Evolutionary conservation across 768 basidiomycete species (phyloP).

Genomic region (Myochromella boudieri): DNA sequence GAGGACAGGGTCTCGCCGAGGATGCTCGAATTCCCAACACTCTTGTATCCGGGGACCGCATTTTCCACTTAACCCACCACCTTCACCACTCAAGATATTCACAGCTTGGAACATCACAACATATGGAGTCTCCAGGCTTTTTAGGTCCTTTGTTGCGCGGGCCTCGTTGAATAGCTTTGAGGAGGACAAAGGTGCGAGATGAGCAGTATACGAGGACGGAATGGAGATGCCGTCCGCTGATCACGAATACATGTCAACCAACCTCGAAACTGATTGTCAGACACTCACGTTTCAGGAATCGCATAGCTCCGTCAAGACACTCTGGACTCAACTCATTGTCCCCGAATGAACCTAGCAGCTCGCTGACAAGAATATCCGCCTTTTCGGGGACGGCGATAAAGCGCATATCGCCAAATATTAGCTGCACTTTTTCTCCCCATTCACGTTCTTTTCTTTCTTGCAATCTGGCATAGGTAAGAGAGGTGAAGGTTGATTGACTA

Average conservation of each 20-base stretch:
- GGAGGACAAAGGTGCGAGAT: conserved; percentile 91
- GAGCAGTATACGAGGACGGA: conserved; percentile 93
- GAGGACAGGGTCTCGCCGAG: conserved; percentile 73
- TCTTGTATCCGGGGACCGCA: conserved; percentile 88
- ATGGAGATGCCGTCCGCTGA: conserved; percentile 93
- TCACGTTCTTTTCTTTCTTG: conserved; percentile 80
- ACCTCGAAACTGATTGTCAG: background rate
- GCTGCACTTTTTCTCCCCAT: conserved; percentile 78
- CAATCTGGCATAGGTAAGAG: too few species aligned
- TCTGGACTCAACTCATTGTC: conserved; percentile 99
- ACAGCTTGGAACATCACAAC: conserved; percentile 98
- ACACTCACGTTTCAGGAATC: conserved; percentile 87
- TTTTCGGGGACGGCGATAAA: conserved; percentile 77
- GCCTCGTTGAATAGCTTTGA: conserved; percentile 91
- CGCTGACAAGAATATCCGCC: conserved; percentile 93
- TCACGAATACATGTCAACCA: background rate
- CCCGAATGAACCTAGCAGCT: conserved; percentile 94
- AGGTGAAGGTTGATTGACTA: conserved; percentile 6
- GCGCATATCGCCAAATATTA: conserved; percentile 97
- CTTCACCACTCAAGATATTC: conserved; percentile 81
- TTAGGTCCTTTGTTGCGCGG: conserved; percentile 58
- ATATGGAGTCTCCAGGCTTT: conserved; percentile 90
- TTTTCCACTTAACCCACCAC: conserved; percentile 56
- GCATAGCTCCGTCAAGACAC: conserved; percentile 93
- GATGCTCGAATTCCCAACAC: conserved; percentile 98